Percentiles rank a stretch among this genome's conserved stretches.
phyloP scores from a whole-genome alignment of 2,329 filamentous ascomycete genomes.

The Neopestalotiopsis sp. region DNA sequence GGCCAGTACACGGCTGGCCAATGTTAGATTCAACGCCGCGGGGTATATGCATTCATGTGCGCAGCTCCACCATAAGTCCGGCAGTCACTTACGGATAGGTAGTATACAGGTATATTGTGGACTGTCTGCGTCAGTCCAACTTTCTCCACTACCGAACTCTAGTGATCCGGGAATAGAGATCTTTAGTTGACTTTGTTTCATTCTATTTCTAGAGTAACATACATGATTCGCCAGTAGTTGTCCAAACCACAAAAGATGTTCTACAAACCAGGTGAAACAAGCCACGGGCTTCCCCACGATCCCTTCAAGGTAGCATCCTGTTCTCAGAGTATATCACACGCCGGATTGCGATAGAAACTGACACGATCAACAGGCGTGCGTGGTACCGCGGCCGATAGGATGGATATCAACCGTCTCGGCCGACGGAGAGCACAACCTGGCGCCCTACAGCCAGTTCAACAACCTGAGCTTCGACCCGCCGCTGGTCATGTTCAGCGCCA shows the following conservation, averaged over 20 bases:
- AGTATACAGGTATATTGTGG: background rate
- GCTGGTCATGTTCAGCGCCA: slow-evolving; percentile 66
- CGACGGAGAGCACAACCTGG: slow-evolving; percentile 56
- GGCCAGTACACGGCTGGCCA: no score
- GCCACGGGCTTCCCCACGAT: slow-evolving; percentile 18
- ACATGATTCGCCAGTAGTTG: background rate
- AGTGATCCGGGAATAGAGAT: background rate
- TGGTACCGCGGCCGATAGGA: slow-evolving; percentile 65
- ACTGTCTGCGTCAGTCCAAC: background rate
- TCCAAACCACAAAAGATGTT: slow-evolving; percentile 10
- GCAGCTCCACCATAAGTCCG: no score
- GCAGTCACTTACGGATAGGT: background rate
- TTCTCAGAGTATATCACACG: background rate
- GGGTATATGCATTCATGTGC: no score
- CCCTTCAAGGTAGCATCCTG: slow-evolving; percentile 31
- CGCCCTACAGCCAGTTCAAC: slow-evolving; percentile 67
- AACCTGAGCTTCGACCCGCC: slow-evolving; percentile 68
- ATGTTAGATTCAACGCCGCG: no score
- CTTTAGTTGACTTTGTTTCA: background rate
- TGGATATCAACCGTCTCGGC: slow-evolving; percentile 64
- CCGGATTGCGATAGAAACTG: background rate
- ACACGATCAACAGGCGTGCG: slow-evolving; percentile 47
- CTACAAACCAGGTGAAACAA: slow-evolving; percentile 18
- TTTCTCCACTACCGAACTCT: background rate
- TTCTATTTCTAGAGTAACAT: background rate